A percentile compares a stretch with the other conserved stretches of the same genome.
Evolutionary conservation across 345 rosid species (phyloP).

Genomic region (Moringa oleifera): DNA sequence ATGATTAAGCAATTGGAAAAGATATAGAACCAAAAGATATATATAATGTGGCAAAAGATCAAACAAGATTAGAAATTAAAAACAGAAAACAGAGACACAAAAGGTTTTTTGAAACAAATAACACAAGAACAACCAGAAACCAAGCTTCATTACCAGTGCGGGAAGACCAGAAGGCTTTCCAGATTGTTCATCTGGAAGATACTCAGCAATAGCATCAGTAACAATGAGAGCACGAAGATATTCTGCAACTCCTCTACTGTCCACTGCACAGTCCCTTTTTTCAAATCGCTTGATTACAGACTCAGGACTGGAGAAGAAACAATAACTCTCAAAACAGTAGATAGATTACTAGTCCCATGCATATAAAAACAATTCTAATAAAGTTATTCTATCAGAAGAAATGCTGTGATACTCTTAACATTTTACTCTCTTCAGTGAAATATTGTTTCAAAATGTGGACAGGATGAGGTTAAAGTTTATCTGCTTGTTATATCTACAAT

Average conservation of each 20-base stretch:
- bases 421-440: not conserved
- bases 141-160: conserved; percentile 43
- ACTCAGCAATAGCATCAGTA: conserved; percentile 77
- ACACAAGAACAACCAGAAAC: too few relatives aligned
- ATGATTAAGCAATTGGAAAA: too few relatives aligned
- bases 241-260: conserved; percentile 85
- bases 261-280: conserved; percentile 71
- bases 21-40: too few relatives aligned
- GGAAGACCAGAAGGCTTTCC: conserved; percentile 89
- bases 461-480: not conserved
- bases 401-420: too few relatives aligned
- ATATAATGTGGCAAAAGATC: not conserved
- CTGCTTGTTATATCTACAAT: not conserved
- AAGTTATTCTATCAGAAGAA: too few relatives aligned
- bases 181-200: conserved; percentile 84
- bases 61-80: too few relatives aligned
- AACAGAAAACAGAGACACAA: too few relatives aligned
- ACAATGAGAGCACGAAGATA: conserved; percentile 83
- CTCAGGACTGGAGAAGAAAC: conserved; percentile 56
- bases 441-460: too few relatives aligned
- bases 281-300: conserved; percentile 86
- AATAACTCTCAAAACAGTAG: not conserved
- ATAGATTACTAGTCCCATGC: too few relatives aligned
- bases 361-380: too few relatives aligned
- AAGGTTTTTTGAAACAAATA: too few relatives aligned